Conservation (phyloP, 2,329 filamentous ascomycete genomes). For the Microdochium paspali region DNA sequence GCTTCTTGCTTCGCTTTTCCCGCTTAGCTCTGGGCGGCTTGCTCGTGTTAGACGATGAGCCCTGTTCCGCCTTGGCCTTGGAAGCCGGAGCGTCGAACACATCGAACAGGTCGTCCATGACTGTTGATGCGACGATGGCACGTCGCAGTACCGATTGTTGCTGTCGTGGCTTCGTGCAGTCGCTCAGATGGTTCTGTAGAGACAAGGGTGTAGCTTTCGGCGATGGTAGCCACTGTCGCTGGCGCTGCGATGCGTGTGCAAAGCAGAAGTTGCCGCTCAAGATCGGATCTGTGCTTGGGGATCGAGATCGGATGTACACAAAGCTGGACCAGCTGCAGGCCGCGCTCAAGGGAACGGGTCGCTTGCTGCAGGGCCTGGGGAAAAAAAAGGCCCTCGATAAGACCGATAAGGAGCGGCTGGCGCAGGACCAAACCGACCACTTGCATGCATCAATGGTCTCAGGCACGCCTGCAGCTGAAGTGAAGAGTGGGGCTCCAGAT, state of each 20-base stretch:
- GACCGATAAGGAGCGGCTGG: no score
- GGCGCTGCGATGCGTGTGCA: background rate
- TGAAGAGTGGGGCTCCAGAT: background rate
- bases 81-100: conserved; percentile 64
- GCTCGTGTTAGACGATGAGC: conserved; percentile 10
- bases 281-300: background rate
- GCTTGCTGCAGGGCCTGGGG: background rate
- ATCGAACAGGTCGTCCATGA: conserved; percentile 73
- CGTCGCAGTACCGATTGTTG: background rate
- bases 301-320: background rate
- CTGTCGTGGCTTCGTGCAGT: background rate
- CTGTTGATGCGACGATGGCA: conserved; percentile 4
- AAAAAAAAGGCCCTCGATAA: background rate
- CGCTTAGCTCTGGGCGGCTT: conserved; percentile 15
- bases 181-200: background rate
- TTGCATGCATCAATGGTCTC: background rate
- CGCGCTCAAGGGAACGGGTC: background rate
- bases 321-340: background rate
- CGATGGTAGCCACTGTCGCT: background rate
- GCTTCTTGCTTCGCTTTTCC: conserved; percentile 61
- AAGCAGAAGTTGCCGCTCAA: background rate
- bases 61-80: conserved; percentile 29
- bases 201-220: background rate
- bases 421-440: no score
- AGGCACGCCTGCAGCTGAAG: background rate